A percentile compares a stretch with the other conserved stretches of the same genome.
Evolutionary conservation across 2,329 filamentous ascomycete genomes (phyloP).

Genomic region (Cladobotryum mycophilum): DNA sequence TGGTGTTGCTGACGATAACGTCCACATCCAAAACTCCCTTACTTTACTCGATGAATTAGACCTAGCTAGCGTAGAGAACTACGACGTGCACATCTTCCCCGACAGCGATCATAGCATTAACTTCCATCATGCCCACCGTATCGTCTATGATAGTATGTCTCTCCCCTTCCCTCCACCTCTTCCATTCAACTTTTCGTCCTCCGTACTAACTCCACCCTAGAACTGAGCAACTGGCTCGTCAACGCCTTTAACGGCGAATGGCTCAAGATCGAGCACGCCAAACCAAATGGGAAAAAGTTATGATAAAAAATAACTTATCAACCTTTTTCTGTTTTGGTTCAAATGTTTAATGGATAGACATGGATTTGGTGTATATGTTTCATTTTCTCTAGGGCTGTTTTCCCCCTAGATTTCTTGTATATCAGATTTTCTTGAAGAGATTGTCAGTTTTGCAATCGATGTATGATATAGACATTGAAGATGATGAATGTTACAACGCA

Average conservation of each 20-base stretch:
- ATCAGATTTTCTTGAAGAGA: no score
- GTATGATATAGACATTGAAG: no score
- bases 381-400: no score
- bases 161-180: neutral
- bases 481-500: no score
- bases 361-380: no score
- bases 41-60: conserved; percentile 83
- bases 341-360: neutral
- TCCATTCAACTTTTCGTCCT: neutral
- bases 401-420: no score
- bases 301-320: conserved; percentile 11
- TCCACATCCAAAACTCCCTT: conserved; percentile 92
- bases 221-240: conserved; percentile 82
- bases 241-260: conserved; percentile 98
- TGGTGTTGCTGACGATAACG: conserved; percentile 93
- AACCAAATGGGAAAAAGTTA: conserved; percentile 33
- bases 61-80: conserved; percentile 76
- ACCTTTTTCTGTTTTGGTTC: neutral
- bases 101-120: conserved; percentile 93
- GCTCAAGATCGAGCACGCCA: conserved; percentile 53
- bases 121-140: conserved; percentile 85
- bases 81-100: conserved; percentile 93
- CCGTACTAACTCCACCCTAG: conserved; percentile 32
- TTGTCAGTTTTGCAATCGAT: no score
- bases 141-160: conserved; percentile 84